These are phyloP conservation scores for Suhomyces guaymorum DNA, from an alignment of 1,139 yeast species.

Conservation along the genomic window DNA sequence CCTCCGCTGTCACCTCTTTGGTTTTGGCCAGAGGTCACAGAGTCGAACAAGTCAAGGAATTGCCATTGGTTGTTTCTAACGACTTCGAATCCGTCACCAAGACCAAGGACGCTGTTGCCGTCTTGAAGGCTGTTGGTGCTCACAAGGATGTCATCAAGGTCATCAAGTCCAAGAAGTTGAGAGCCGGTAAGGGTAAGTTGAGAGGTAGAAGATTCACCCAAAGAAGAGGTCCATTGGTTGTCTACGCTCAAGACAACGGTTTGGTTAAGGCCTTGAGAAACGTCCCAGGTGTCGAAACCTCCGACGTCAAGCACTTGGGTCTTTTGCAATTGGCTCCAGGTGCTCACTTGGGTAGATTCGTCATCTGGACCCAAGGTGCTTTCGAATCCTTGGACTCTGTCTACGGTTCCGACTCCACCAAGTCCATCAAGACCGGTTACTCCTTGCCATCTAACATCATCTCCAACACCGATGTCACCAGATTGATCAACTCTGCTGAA, in stretches of 20 bases:
- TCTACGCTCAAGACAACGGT: constrained; percentile 98
- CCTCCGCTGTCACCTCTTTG: constrained; percentile 97
- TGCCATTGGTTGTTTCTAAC: constrained; percentile 95
- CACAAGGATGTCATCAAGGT: constrained; percentile 98
- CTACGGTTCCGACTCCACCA: constrained; percentile 92
- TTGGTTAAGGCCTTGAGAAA: constrained; percentile 98
- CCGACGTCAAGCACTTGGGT: constrained; percentile 89
- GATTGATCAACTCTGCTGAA: constrained; percentile 98
- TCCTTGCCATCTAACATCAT: constrained; percentile 91
- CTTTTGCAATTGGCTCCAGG: constrained; percentile 99
- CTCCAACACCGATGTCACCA: constrained; percentile 93
- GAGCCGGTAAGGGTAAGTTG: constrained; percentile 99
- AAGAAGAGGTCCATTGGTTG: constrained; percentile 99
- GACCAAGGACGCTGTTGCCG: constrained; percentile 99
- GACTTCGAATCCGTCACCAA: constrained; percentile 90
- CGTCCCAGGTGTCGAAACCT: constrained; percentile 99
- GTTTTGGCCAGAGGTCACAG: constrained; percentile 99
- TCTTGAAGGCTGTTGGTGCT: constrained; percentile 98
- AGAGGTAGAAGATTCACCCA: constrained; percentile 99
- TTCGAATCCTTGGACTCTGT: constrained; percentile 94
- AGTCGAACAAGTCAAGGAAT: constrained; percentile 97
- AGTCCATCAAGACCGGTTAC: constrained; percentile 87
- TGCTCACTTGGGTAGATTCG: constrained; percentile 99
- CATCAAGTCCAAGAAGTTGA: constrained; percentile 95
- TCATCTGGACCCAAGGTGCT: constrained; percentile 99